A percentile compares a stretch with the other conserved stretches of the same genome.
Conservation (phyloP, 768 basidiomycete species). For the Coprinellus micaceus region DNA sequence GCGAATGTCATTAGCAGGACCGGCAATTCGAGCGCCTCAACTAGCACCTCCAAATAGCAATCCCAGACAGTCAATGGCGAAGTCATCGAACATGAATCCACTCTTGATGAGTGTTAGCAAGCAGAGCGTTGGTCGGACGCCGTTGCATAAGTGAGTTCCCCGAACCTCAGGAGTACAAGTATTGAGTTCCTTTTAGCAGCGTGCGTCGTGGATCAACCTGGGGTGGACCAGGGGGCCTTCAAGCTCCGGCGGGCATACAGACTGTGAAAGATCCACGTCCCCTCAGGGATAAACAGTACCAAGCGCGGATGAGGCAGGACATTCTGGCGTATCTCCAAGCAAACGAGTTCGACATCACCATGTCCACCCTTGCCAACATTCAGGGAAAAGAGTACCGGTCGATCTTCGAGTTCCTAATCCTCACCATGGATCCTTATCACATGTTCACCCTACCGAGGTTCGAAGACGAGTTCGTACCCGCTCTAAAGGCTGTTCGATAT, state of each 20-base stretch:
- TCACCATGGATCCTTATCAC: conserved; percentile 66
- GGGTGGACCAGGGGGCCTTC: conserved; percentile 48
- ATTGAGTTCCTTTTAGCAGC: conserved; percentile 39
- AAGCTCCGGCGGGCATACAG: conserved; percentile 52
- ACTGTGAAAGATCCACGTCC: conserved; percentile 71
- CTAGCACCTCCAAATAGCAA: conserved; percentile 44
- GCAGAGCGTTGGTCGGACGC: conserved; percentile 66
- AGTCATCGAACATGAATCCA: conserved; percentile 66
- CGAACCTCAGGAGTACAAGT: not conserved
- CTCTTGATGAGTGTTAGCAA: conserved; percentile 69
- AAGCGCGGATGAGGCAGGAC: conserved; percentile 73
- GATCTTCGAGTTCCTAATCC: conserved; percentile 78
- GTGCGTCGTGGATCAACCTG: conserved; percentile 76
- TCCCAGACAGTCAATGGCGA: conserved; percentile 64
- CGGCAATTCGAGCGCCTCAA: conserved; percentile 59
- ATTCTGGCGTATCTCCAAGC: conserved; percentile 66
- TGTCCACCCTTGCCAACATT: conserved; percentile 69
- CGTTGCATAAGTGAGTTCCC: conserved; percentile 56
- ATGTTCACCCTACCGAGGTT: conserved; percentile 47
- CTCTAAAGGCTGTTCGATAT: conserved; percentile 75
- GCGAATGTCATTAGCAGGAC: conserved; percentile 72
- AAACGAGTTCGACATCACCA: conserved; percentile 63
- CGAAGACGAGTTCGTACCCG: conserved; percentile 80
- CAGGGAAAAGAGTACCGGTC: conserved; percentile 83
- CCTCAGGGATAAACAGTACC: conserved; percentile 71